Base-by-base conservation (phyloP, 176 grass and related monocot species). In the Hyparrhenia diplandra region DNA sequence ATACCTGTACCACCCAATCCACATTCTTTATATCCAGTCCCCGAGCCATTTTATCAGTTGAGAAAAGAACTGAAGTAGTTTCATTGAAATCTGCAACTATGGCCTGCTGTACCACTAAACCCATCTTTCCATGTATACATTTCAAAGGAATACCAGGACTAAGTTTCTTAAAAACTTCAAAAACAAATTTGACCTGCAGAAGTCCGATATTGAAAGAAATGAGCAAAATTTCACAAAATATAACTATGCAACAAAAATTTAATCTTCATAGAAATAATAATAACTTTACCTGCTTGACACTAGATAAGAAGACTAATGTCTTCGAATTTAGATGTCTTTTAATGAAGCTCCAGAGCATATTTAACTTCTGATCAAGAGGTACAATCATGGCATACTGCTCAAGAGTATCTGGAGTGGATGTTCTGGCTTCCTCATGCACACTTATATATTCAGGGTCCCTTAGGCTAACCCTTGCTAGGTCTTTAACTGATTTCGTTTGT, bases 261-360 rank as follows among this genome's bases (percentile, higher is more conserved):
- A 76, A 41, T 30, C 16, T 54, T 73, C 54, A 69, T 32, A 62
- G 52, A 79, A 45, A 12, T 13, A 82, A 84, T 24, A 57, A 61
- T 4, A 76, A 79, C 68, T 16, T 69, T 84, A 98, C 92, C 95
- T 98, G 88, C 64, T 98, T 98, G 49, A 94, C 88, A 63, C 90
- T 98, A 14, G 95, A 89, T 71, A 98, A 81, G 81, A 98, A 98
- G 17, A 95, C 92, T 6, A 98, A 76, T n/a, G 85, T 95, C 84
- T 94, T 95, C 82, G n/a, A 94, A 41, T 82, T 89, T 43, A 98
- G 39, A 95, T 98, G 93, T 24, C 64, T 67, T 82, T 89, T 92
- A 79, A 98, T 95, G 82, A 98, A 98, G 67, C 95, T 95, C 95
- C 96, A 93, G 67, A 98, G 87, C 80, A 93, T 89, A 88, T 90